Evolutionary conservation across 106 monocot species (phyloP).

Genomic region (Narthecium ossifragum): DNA sequence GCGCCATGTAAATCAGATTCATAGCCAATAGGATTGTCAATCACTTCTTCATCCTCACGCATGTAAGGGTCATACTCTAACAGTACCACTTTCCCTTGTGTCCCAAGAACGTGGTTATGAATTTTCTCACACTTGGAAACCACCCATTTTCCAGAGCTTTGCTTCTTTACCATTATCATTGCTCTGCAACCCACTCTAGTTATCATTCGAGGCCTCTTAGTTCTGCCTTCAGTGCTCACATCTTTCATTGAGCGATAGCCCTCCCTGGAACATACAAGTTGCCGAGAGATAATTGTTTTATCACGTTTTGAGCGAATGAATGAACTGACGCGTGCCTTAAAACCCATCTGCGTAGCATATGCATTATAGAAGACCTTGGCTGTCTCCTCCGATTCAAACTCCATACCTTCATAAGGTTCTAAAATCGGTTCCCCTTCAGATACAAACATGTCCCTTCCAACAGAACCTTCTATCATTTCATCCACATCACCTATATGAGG

Average conservation of each 20-base stretch:
- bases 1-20: constrained; percentile 12
- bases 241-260: constrained; percentile 43
- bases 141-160: constrained; percentile 48
- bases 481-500: constrained; percentile 23
- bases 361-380: constrained; percentile 30
- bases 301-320: constrained; percentile 62
- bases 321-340: constrained; percentile 51
- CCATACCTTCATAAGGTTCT: constrained; percentile 59
- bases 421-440: constrained; percentile 14
- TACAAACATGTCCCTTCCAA: constrained; percentile 22
- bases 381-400: constrained; percentile 53
- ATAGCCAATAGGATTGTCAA: constrained; percentile 24
- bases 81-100: constrained; percentile 53
- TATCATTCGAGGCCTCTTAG: constrained; percentile 34
- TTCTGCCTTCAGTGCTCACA: constrained; percentile 16
- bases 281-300: constrained; percentile 50
- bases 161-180: constrained; percentile 69
- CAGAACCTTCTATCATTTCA: constrained; percentile 41
- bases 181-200: constrained; percentile 54
- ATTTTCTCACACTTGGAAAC: constrained; percentile 51
- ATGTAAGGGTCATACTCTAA: constrained; percentile 46
- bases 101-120: constrained; percentile 58
- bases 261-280: constrained; percentile 57
- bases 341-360: constrained; percentile 39
- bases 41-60: constrained; percentile 20